Conservation (phyloP, 1,284 basidiomycete genomes). For the Cutaneotrichosporon mucoides region DNA sequence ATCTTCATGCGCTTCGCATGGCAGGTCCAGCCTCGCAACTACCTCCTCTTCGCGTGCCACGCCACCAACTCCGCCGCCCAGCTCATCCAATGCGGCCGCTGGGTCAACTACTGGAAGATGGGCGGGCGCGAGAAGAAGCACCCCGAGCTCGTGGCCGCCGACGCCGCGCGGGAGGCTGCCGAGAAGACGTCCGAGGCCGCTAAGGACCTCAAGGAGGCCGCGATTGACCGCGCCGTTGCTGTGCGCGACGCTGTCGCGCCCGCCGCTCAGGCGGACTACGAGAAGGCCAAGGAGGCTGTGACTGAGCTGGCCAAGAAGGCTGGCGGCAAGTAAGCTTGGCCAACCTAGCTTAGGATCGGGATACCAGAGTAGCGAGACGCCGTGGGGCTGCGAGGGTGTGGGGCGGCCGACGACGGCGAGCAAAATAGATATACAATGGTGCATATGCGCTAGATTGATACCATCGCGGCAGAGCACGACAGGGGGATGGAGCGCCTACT, state of each 20-base stretch:
- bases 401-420: not conserved
- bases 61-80: slow-evolving; percentile 85
- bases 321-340: slow-evolving; percentile 1
- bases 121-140: slow-evolving; percentile 46
- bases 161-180: slow-evolving; percentile 9
- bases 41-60: slow-evolving; percentile 89
- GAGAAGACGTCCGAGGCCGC: slow-evolving; percentile 7
- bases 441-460: slow-evolving; percentile 1
- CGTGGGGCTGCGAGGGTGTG: too few species aligned
- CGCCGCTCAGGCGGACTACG: slow-evolving; percentile 16
- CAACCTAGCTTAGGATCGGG: not conserved
- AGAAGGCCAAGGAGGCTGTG: slow-evolving; percentile 27
- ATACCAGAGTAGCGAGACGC: not conserved
- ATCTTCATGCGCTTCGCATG: slow-evolving; percentile 97
- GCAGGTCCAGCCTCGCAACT: slow-evolving; percentile 90
- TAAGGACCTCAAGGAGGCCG: slow-evolving; percentile 4
- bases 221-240: slow-evolving; percentile 16
- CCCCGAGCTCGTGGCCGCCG: slow-evolving; percentile 23
- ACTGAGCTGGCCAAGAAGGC: slow-evolving; percentile 1
- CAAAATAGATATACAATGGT: slow-evolving; percentile 6
- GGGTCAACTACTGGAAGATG: slow-evolving; percentile 74
- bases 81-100: slow-evolving; percentile 72
- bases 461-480: not conserved
- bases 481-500: not conserved
- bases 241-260: slow-evolving; percentile 11